A percentile compares a stretch with the other conserved stretches of the same genome.
Evolutionary conservation across 768 basidiomycete species (phyloP).

Genomic region (Boletus subcaerulescens): DNA sequence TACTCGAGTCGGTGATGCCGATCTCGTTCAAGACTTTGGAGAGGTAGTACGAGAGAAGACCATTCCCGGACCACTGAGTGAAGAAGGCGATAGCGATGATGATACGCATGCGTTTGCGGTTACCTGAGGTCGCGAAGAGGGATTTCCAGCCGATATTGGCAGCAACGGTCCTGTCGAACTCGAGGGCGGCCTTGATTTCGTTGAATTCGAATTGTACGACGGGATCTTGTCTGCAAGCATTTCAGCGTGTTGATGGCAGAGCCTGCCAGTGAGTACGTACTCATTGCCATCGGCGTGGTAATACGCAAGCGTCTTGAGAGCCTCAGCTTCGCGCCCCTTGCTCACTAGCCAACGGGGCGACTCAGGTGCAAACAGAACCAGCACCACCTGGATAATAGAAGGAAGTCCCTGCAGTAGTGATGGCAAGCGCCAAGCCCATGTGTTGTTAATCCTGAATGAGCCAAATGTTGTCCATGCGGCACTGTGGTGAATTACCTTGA

Average conservation of each 20-base stretch:
- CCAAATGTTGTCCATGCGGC: conserved; percentile 88
- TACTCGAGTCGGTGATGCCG: conserved; percentile 51
- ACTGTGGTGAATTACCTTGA: conserved; percentile 25
- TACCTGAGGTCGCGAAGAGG: conserved; percentile 63
- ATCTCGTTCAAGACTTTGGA: conserved; percentile 63
- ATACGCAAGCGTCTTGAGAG: conserved; percentile 66
- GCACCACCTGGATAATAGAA: conserved; percentile 58
- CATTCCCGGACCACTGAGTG: conserved; percentile 77
- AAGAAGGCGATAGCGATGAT: conserved; percentile 67
- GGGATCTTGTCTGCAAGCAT: conserved; percentile 46
- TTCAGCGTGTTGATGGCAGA: neutral
- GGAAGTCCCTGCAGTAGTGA: conserved; percentile 71
- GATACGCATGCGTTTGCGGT: conserved; percentile 63
- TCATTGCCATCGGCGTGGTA: conserved; percentile 79
- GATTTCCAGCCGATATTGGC: conserved; percentile 66
- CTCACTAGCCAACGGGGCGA: conserved; percentile 80
- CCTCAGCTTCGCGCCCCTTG: conserved; percentile 69
- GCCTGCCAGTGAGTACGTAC: conserved; percentile 28
- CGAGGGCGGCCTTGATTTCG: conserved; percentile 79
- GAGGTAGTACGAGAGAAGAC: conserved; percentile 72
- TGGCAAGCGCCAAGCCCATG: conserved; percentile 84
- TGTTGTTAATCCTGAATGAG: conserved; percentile 62
- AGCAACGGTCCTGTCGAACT: conserved; percentile 59
- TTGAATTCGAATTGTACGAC: conserved; percentile 72
- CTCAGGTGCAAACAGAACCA: conserved; percentile 74